A percentile compares a stretch with the other conserved stretches of the same genome.
Conservation (phyloP, 1,284 basidiomycete species). For the Wolfiporia cocos region DNA sequence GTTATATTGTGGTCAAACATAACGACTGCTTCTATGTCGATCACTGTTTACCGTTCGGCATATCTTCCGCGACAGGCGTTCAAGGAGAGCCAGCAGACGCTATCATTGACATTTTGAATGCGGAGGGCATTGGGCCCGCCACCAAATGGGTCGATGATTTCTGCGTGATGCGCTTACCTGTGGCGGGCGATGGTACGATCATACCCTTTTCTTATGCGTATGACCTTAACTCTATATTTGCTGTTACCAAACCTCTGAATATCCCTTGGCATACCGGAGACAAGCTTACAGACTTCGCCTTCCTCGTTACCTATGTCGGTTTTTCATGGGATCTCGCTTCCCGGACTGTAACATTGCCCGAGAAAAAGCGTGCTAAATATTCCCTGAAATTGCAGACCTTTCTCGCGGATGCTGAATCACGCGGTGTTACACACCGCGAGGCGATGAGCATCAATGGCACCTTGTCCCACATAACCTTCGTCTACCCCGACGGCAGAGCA, state of each 20-base stretch:
- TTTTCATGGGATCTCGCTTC: constrained; percentile 29
- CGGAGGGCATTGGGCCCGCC: constrained; percentile 12
- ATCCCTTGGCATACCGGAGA: constrained; percentile 23
- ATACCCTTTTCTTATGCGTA: constrained; percentile 4
- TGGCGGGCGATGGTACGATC: constrained; percentile 3
- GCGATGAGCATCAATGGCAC: constrained; percentile 26
- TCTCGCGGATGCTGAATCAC: not conserved
- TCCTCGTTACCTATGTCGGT: constrained; percentile 29
- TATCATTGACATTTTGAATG: constrained; percentile 23
- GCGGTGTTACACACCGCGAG: constrained; percentile 11
- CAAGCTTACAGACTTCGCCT: constrained; percentile 15
- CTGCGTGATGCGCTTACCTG: constrained; percentile 17
- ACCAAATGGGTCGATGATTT: constrained; percentile 33
- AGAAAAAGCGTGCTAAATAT: constrained; percentile 15
- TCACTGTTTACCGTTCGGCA: constrained; percentile 26
- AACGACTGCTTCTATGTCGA: constrained; percentile 21
- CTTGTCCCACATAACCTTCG: constrained; percentile 28
- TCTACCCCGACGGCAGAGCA: constrained; percentile 18
- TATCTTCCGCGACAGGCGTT: constrained; percentile 21
- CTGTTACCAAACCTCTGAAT: constrained; percentile 12
- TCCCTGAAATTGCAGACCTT: constrained; percentile 10
- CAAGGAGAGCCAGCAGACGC: constrained; percentile 27
- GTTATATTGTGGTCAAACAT: constrained; percentile 15
- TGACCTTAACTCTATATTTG: constrained; percentile 13
- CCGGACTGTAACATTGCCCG: constrained; percentile 19